Evolutionary conservation across 2,329 filamentous ascomycete species (phyloP).

Genomic region (Venturia oleaginea): DNA sequence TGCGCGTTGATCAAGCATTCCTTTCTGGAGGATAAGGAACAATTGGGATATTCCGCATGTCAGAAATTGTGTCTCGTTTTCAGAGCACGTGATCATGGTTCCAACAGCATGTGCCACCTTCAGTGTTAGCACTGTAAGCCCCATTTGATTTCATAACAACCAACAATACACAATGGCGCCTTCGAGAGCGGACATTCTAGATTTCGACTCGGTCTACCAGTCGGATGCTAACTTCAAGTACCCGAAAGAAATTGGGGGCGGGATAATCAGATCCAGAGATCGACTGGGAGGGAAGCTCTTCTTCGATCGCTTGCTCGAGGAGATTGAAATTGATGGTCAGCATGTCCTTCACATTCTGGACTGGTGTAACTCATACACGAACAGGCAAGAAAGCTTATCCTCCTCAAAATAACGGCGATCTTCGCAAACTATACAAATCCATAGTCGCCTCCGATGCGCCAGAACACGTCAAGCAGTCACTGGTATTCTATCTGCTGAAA

Average conservation of each 20-base stretch:
- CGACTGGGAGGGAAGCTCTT: slow-evolving; percentile 44
- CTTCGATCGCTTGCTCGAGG: slow-evolving; percentile 66
- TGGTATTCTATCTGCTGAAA: slow-evolving; percentile 75
- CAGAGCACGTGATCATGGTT: neutral
- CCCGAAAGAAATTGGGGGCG: neutral
- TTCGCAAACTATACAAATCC: slow-evolving; percentile 60
- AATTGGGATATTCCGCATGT: no score
- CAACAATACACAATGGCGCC: neutral
- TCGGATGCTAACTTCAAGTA: neutral
- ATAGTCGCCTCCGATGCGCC: slow-evolving; percentile 57
- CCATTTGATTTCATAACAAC: neutral
- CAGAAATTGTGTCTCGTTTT: no score
- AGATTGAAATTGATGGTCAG: slow-evolving; percentile 62
- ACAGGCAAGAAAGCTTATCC: slow-evolving; percentile 60
- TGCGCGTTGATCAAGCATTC: neutral
- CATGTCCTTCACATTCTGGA: slow-evolving; percentile 5
- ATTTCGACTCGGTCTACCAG: slow-evolving; percentile 4
- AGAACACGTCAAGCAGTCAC: slow-evolving; percentile 69
- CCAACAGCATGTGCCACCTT: no score
- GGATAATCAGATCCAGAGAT: neutral
- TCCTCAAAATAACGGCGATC: slow-evolving; percentile 57
- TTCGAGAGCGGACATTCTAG: neutral
- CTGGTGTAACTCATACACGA: neutral
- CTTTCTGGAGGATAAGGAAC: neutral
- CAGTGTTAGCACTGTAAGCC: neutral